Conservation (phyloP, 768 basidiomycete genomes). For the Suillus subaureus region DNA sequence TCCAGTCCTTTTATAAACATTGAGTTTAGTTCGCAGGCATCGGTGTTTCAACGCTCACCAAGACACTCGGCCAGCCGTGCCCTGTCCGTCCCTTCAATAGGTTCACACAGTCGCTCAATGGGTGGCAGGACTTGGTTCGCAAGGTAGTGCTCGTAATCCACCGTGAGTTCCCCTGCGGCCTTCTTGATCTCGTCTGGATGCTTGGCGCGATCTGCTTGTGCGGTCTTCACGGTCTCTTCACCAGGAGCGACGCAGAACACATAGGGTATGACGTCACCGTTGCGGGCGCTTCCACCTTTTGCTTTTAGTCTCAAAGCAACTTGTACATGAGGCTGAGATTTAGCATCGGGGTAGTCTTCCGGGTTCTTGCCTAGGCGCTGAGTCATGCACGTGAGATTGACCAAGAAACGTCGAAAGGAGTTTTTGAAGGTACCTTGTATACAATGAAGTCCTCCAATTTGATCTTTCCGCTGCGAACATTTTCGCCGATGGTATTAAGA, state of each 20-base stretch:
- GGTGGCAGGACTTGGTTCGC: constrained; percentile 92
- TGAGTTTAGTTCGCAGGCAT: constrained; percentile 10
- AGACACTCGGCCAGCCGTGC: constrained; percentile 93
- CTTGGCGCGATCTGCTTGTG: constrained; percentile 87
- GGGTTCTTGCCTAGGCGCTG: constrained; percentile 96
- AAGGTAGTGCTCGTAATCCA: constrained; percentile 93
- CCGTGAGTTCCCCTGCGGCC: constrained; percentile 60
- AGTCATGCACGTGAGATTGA: background rate
- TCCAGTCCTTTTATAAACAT: constrained; percentile 49
- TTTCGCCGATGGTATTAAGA: constrained; percentile 71
- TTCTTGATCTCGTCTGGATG: constrained; percentile 92
- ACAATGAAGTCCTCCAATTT: constrained; percentile 95
- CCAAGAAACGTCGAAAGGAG: background rate
- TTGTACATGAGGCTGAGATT: constrained; percentile 95
- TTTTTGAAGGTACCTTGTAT: constrained; percentile 68
- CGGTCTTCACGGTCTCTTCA: constrained; percentile 67
- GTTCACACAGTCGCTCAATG: constrained; percentile 92
- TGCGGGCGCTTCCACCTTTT: constrained; percentile 76
- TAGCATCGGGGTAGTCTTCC: constrained; percentile 95
- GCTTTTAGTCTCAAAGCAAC: constrained; percentile 91
- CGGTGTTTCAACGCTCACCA: constrained; percentile 49
- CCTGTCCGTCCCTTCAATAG: constrained; percentile 94
- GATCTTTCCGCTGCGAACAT: constrained; percentile 75
- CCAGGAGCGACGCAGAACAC: constrained; percentile 86
- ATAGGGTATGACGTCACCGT: constrained; percentile 95